Evolutionary conservation across 805 yeast species (phyloP).

Genomic region (Kodamaea restingae): DNA sequence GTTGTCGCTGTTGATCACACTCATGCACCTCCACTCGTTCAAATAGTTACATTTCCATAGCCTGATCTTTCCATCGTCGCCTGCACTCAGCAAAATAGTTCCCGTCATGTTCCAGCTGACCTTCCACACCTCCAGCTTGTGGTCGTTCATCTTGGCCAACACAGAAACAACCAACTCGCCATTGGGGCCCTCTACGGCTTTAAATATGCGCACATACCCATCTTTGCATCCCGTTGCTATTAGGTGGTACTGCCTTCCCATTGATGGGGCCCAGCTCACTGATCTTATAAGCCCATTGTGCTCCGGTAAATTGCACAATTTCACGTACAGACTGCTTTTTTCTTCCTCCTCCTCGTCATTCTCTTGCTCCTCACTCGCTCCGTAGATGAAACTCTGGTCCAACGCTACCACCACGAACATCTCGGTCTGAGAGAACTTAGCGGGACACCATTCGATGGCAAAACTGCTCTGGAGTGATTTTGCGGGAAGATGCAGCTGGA

Average conservation of each 20-base stretch:
- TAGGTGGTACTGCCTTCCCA: slow-evolving; percentile 84
- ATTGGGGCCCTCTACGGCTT: slow-evolving; percentile 48
- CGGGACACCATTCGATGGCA: slow-evolving; percentile 86
- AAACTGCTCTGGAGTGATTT: slow-evolving; percentile 81
- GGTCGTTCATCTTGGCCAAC: slow-evolving; percentile 68
- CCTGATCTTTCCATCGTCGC: slow-evolving; percentile 90
- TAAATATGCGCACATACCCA: slow-evolving; percentile 84
- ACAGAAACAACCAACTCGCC: slow-evolving; percentile 47
- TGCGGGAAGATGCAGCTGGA: slow-evolving; percentile 65
- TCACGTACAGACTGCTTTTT: slow-evolving; percentile 31
- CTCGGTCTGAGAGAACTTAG: slow-evolving; percentile 69
- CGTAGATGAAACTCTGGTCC: slow-evolving; percentile 81
- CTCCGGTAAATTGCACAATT: slow-evolving; percentile 68
- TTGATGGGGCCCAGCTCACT: slow-evolving; percentile 94
- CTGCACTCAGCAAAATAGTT: slow-evolving; percentile 85
- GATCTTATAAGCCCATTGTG: slow-evolving; percentile 85
- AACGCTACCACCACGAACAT: slow-evolving; percentile 79
- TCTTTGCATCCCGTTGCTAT: slow-evolving; percentile 96
- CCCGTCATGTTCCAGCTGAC: slow-evolving; percentile 96
- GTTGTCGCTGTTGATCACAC: slow-evolving; percentile 47
- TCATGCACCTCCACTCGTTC: slow-evolving; percentile 87
- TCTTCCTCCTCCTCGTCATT: slow-evolving; percentile 2
- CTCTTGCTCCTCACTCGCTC: slow-evolving; percentile 14
- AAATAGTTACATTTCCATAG: slow-evolving; percentile 88
- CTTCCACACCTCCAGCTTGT: slow-evolving; percentile 89